Percentiles rank a stretch among this genome's conserved stretches.
Conservation (phyloP, 352 stramenopile genomes). For the Saprolegnia diclina region DNA sequence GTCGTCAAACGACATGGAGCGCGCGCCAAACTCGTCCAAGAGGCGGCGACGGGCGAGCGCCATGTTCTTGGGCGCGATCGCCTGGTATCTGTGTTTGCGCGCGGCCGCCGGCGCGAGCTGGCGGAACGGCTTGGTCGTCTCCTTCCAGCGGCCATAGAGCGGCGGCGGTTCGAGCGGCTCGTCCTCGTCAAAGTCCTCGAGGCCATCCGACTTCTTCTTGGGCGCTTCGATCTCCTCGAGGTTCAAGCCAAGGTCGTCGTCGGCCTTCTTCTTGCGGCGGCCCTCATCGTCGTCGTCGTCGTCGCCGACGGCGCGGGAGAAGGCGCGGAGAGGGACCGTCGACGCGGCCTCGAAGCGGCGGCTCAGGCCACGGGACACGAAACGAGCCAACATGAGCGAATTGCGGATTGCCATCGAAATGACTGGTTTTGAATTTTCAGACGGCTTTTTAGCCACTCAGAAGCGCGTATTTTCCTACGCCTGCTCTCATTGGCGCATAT, state of each 20-base stretch:
- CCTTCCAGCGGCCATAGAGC: conserved; percentile 46
- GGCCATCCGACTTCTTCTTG: conserved; percentile 30
- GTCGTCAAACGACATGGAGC: conserved; percentile 56
- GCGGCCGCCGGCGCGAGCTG: conserved; percentile 69
- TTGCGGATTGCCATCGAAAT: conserved; percentile 20
- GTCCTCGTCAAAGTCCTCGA: conserved; percentile 62
- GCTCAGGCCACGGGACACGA: conserved; percentile 9
- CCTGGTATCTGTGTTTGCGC: conserved; percentile 71
- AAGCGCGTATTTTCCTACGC: background rate
- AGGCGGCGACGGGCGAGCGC: conserved; percentile 70
- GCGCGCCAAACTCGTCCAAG: conserved; percentile 75
- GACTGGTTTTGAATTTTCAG: conserved; percentile 21
- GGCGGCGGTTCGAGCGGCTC: conserved; percentile 56
- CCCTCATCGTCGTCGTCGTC: conserved; percentile 17
- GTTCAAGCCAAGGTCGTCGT: conserved; percentile 12
- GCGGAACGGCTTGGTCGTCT: conserved; percentile 49
- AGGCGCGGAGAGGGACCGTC: background rate
- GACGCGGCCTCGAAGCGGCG: conserved; percentile 4
- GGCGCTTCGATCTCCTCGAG: conserved; percentile 1
- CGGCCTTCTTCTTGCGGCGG: conserved; percentile 18
- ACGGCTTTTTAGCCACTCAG: conserved; percentile 23
- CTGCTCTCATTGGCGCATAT: background rate
- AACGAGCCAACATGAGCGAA: conserved; percentile 20
- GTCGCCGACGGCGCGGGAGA: background rate
- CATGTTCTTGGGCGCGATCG: conserved; percentile 62